Evolutionary conservation across 345 rosid species (phyloP).

Genomic region (Murraya koenigii): DNA sequence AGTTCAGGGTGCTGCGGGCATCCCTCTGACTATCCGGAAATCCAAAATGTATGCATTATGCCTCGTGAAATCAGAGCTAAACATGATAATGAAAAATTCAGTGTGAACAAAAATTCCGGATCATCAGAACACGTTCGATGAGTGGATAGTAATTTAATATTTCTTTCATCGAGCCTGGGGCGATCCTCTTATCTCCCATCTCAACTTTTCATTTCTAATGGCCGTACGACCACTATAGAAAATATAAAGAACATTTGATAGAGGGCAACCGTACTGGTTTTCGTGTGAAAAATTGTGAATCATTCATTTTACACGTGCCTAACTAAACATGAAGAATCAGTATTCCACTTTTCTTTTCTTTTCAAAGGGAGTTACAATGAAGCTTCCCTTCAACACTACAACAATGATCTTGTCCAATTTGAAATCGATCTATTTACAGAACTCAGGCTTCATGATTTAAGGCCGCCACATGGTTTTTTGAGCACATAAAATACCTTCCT

Average conservation of each 20-base stretch:
- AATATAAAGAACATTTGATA: too few relatives aligned
- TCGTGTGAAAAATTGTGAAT: neutral
- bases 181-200: neutral
- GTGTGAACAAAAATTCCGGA: too few relatives aligned
- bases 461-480: conserved; percentile 90
- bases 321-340: conserved; percentile 8
- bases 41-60: too few relatives aligned
- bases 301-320: neutral
- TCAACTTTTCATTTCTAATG: neutral
- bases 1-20: too few relatives aligned
- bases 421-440: neutral
- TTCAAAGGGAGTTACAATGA: neutral
- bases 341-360: neutral
- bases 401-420: neutral
- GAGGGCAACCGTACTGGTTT: neutral
- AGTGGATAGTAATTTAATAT: neutral
- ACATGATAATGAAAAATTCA: too few relatives aligned
- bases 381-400: conserved; percentile 1
- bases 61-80: too few relatives aligned
- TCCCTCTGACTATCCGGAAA: too few relatives aligned
- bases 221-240: neutral
- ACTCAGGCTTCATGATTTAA: conserved; percentile 18
- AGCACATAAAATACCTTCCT: conserved; percentile 82
- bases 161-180: neutral
- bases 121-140: neutral